Conservation (phyloP, 176 grass and related monocot genomes). For the Canna indica region DNA sequence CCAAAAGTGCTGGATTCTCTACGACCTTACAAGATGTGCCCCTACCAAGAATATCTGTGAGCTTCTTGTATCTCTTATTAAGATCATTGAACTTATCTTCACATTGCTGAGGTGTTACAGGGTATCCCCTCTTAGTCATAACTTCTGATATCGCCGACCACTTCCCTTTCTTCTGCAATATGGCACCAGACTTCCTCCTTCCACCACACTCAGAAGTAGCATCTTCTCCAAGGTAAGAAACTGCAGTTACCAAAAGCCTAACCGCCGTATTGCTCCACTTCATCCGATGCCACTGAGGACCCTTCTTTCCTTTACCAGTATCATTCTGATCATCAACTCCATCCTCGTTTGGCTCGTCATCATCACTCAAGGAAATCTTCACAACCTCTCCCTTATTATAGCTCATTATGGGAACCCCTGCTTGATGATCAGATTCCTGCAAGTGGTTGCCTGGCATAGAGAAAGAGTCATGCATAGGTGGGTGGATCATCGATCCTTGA, state of each 20-base stretch:
- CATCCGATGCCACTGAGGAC: constrained; percentile 41
- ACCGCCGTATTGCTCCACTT: constrained; percentile 59
- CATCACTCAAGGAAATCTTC: constrained; percentile 33
- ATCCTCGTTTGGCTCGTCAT: constrained; percentile 35
- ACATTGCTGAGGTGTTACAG: constrained; percentile 55
- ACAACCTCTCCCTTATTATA: not conserved
- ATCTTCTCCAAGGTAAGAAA: constrained; percentile 43
- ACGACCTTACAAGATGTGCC: constrained; percentile 50
- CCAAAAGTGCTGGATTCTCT: constrained; percentile 44
- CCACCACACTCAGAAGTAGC: constrained; percentile 27
- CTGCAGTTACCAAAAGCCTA: constrained; percentile 44
- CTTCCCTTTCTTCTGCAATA: constrained; percentile 61
- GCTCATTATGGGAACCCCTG: not conserved
- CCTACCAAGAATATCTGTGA: constrained; percentile 49
- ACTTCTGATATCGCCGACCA: constrained; percentile 54
- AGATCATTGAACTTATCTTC: constrained; percentile 80
- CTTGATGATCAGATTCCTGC: constrained; percentile 7
- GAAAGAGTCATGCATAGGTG: not conserved
- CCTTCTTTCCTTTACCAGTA: constrained; percentile 39
- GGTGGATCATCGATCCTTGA: not conserved
- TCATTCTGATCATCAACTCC: constrained; percentile 25
- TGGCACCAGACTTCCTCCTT: constrained; percentile 30
- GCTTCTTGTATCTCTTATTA: constrained; percentile 65
- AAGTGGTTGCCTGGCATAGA: not conserved
- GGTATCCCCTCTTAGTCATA: constrained; percentile 43